Evolutionary conservation across 805 yeast species (phyloP).

Genomic region (Phaffomyces antillensis): DNA sequence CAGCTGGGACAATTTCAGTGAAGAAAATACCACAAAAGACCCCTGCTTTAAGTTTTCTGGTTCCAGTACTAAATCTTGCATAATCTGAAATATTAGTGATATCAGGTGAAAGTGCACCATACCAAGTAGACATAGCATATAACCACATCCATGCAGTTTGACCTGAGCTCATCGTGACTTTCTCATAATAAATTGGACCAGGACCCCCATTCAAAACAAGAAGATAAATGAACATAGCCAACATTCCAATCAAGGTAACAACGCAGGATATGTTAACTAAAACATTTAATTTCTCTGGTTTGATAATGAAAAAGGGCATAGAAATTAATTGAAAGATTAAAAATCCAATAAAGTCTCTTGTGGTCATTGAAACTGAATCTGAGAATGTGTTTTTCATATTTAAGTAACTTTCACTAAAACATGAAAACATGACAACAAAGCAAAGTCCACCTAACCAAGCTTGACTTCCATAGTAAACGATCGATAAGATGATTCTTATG

Average conservation of each 20-base stretch:
- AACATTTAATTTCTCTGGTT: constrained; percentile 37
- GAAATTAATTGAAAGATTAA: constrained; percentile 38
- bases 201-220: constrained; percentile 29
- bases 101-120: constrained; percentile 32
- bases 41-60: constrained; percentile 24
- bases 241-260: constrained; percentile 32
- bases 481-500: constrained; percentile 32
- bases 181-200: constrained; percentile 25
- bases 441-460: constrained; percentile 38
- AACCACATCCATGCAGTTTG: constrained; percentile 35
- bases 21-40: constrained; percentile 27
- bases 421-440: constrained; percentile 29
- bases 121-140: constrained; percentile 33
- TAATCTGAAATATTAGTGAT: constrained; percentile 35
- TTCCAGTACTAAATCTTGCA: constrained; percentile 30
- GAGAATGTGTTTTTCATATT: constrained; percentile 33
- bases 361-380: constrained; percentile 31
- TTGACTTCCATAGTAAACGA: constrained; percentile 37
- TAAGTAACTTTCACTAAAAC: constrained; percentile 29
- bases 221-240: constrained; percentile 33
- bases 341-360: constrained; percentile 37
- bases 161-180: constrained; percentile 20
- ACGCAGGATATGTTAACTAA: constrained; percentile 30
- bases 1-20: constrained; percentile 33
- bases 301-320: constrained; percentile 32